Evolutionary conservation across 1,284 basidiomycete genomes (phyloP), one percentile per base, ranked within the genome.

Genomic region (Microbotryomycetes sp.): DNA sequence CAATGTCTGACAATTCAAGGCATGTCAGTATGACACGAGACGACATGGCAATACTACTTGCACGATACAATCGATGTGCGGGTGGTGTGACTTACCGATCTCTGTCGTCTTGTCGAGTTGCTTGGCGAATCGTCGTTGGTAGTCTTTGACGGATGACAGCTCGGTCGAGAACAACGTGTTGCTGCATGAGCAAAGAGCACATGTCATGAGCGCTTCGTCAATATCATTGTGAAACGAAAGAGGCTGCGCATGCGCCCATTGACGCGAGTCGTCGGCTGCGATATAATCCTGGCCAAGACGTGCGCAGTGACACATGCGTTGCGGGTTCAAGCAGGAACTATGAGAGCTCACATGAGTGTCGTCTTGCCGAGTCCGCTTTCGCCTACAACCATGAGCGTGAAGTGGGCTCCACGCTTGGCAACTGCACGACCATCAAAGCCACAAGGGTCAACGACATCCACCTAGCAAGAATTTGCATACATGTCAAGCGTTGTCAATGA

Each of bases 81-180:
- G 23, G 22, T 23, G 22, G n/a, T 22, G n/a, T n/a, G 3, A 48
- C 56, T 56, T n/a, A 71, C 66, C 63, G 52, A 81, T 78, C 80
- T 98, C 96, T 56, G 94, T 97, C 58, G 97, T 86, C 81, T 97
- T 97, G 84, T 97, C 94, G 70, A 98, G 85, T 79, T 97, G 94
- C 81, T 97, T 97, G 75, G 87, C 80, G 80, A 94, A 92, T 67
- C 94, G 86, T 74, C 84, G 85, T 68, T 77, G 80, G 83, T 98
- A 94, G 81, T 94, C 93, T 81, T 94, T 92, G 55, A 87, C 76
- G 5, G 89, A 82, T 7, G 90, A 93, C 59, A 99, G 84, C 81
- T 98, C 96, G 63, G 96, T 98, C 47, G 92, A 90, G 80, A 99
- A 99, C 71, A 98, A 87, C 45, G 96, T 99, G 82, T 98, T 99